These are phyloP conservation scores for Trypanosoma rangeli DNA, from an alignment of 208 protist genomes.

Conservation along the genomic window DNA sequence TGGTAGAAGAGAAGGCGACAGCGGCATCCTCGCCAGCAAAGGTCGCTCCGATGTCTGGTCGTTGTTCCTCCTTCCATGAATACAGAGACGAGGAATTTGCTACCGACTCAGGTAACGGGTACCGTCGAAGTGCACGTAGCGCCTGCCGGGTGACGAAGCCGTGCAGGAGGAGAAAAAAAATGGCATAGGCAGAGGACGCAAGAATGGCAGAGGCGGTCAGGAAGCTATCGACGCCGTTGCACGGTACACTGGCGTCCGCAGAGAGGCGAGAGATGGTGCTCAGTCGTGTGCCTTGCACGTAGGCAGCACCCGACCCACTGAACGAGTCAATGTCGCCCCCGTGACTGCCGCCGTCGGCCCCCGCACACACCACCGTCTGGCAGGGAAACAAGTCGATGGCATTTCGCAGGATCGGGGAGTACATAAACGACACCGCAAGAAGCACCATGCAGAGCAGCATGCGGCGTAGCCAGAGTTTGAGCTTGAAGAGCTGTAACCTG, in stretches of 20 bases:
- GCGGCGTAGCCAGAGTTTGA: slow-evolving; percentile 25
- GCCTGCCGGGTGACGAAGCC: slow-evolving; percentile 17
- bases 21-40: not conserved
- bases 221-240: slow-evolving; percentile 15
- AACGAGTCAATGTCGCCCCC: not conserved
- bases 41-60: not conserved
- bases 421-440: slow-evolving; percentile 24
- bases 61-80: not conserved
- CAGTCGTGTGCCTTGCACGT: not conserved
- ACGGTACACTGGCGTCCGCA: slow-evolving; percentile 5
- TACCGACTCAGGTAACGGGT: slow-evolving; percentile 12
- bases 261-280: not conserved
- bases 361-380: not conserved
- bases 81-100: not conserved
- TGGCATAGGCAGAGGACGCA: slow-evolving; percentile 4
- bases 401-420: slow-evolving; percentile 26
- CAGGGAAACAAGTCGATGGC: slow-evolving; percentile 27
- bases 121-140: slow-evolving; percentile 15
- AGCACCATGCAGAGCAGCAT: slow-evolving; percentile 11
- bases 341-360: not conserved
- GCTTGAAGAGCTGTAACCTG: slow-evolving; percentile 9
- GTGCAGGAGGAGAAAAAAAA: slow-evolving; percentile 26
- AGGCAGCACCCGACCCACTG: not conserved
- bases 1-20: too few species aligned
- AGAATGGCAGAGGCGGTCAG: slow-evolving; percentile 12